Evolutionary conservation across 352 stramenopile genomes (phyloP), one percentile per base, ranked within the genome.

Genomic region (Phytopythium sindhum): DNA sequence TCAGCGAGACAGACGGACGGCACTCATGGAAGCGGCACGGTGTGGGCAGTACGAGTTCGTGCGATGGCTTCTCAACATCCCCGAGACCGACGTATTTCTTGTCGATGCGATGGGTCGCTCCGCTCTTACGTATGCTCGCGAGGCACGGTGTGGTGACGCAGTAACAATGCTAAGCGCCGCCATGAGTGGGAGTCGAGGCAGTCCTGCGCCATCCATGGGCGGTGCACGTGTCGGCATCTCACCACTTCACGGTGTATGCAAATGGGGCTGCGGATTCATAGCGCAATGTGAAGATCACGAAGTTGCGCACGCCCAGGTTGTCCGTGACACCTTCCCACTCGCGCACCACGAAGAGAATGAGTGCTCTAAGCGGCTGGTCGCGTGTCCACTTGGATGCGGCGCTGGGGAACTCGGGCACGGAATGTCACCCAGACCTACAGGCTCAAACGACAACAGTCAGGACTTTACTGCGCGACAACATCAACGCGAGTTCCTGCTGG

Each of bases 181-280:
- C 21, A 84, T 85, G 72, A 68, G 62, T 23, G 80, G 78, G 2
- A 75, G 70, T 23, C 78, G 69, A 24, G 74, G 67, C 7, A 65
- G 70, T 15, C 68, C 78, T 10, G 76, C 80, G 35, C 65, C 64
- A 26, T 73, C 65, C 39, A 39, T 51, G 55, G n/a, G 24, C 15
- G 10, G 17, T 6, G 23, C 24, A 23, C 10, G 15, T 15, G 37
- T 51, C 23, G 55, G n/a, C 15, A 51, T 65, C 23, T 86, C 74
- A 15, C 78, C 71, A 8, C 45, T 86, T 19, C 84, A 78, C 31
- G 73, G 77, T 0, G 72, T 88, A 0, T 91, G 82, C 48, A 85
- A 85, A 37, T 89, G 79, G 78, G 82, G 80, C 21, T 91, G 82
- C 24, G 78, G 82, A 7, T 80, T 88, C 58, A 77, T 91, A 73